These are phyloP conservation scores for Neurospora sublineolata DNA, from an alignment of 495 filamentous ascomycete genomes.

Conservation along the genomic window DNA sequence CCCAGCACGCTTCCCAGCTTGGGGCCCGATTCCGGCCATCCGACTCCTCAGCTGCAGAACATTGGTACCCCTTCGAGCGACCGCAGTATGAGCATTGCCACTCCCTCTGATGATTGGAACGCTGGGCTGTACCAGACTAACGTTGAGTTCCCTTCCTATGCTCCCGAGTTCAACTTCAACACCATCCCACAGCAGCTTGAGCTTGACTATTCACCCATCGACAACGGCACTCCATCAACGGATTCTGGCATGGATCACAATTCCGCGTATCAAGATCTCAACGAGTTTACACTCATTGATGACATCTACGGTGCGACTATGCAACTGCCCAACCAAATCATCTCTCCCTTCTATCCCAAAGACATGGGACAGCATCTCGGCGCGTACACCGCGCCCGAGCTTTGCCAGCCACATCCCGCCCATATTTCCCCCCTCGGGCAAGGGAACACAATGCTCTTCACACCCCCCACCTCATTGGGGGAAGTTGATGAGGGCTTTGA, in stretches of 20 bases:
- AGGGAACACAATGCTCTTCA: slow-evolving; percentile 52
- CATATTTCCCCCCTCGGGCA: slow-evolving; percentile 54
- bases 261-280: slow-evolving; percentile 35
- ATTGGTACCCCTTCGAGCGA: slow-evolving; percentile 38
- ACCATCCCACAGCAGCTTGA: slow-evolving; percentile 32
- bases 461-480: slow-evolving; percentile 38
- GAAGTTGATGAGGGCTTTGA: slow-evolving; percentile 39
- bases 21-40: slow-evolving; percentile 24
- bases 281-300: slow-evolving; percentile 37
- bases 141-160: slow-evolving; percentile 32
- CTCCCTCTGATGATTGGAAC: slow-evolving; percentile 32
- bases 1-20: slow-evolving; percentile 18
- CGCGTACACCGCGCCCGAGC: slow-evolving; percentile 21
- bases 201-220: slow-evolving; percentile 39
- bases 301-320: slow-evolving; percentile 45
- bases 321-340: slow-evolving; percentile 28
- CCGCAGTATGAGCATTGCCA: slow-evolving; percentile 29
- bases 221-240: slow-evolving; percentile 35
- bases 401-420: slow-evolving; percentile 26
- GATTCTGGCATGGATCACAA: slow-evolving; percentile 34
- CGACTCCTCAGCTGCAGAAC: slow-evolving; percentile 44
- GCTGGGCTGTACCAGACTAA: slow-evolving; percentile 16
- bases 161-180: slow-evolving; percentile 25
- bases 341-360: slow-evolving; percentile 27
- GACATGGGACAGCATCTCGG: slow-evolving; percentile 24